Conservation (phyloP, 1,139 yeast species). For the Spencermartinsiella ligniputridi region DNA sequence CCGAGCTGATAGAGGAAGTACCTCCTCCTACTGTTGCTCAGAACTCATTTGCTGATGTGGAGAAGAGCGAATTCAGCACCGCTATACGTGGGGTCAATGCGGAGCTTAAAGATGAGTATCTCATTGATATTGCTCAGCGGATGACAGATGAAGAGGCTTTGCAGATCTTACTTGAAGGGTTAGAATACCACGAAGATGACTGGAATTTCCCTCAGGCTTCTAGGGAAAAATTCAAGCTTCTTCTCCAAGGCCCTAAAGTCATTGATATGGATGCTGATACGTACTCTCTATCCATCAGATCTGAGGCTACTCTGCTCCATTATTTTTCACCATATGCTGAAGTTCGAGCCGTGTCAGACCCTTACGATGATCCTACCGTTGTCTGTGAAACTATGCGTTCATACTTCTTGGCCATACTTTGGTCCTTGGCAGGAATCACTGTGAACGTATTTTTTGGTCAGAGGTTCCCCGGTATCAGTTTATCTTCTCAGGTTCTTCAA, state of each 20-base stretch:
- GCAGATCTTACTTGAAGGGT: slow-evolving; percentile 38
- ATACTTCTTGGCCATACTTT: slow-evolving; percentile 49
- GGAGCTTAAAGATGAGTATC: slow-evolving; percentile 24
- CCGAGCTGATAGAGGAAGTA: slow-evolving; percentile 1
- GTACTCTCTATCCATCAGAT: slow-evolving; percentile 21
- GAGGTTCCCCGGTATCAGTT: slow-evolving; percentile 46
- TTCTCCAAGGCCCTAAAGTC: slow-evolving; percentile 17
- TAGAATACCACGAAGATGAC: slow-evolving; percentile 44
- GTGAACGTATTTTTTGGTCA: slow-evolving; percentile 54
- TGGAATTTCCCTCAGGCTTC: slow-evolving; percentile 43
- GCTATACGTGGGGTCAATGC: slow-evolving; percentile 2
- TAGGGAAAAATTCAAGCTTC: slow-evolving; percentile 14
- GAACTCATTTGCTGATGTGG: neutral
- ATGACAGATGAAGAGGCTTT: slow-evolving; percentile 42
- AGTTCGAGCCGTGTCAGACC: slow-evolving; percentile 45
- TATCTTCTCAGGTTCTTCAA: slow-evolving; percentile 48
- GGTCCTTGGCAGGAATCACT: slow-evolving; percentile 53
- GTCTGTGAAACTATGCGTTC: slow-evolving; percentile 54
- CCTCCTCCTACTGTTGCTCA: neutral
- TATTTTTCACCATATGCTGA: slow-evolving; percentile 50
- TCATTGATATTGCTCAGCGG: slow-evolving; percentile 38
- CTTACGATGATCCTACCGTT: slow-evolving; percentile 40
- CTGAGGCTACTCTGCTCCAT: slow-evolving; percentile 41
- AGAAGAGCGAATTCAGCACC: neutral
- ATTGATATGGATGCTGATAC: slow-evolving; percentile 35